Base-by-base conservation (phyloP, 208 protist species). In the Polymyxa betae region DNA sequence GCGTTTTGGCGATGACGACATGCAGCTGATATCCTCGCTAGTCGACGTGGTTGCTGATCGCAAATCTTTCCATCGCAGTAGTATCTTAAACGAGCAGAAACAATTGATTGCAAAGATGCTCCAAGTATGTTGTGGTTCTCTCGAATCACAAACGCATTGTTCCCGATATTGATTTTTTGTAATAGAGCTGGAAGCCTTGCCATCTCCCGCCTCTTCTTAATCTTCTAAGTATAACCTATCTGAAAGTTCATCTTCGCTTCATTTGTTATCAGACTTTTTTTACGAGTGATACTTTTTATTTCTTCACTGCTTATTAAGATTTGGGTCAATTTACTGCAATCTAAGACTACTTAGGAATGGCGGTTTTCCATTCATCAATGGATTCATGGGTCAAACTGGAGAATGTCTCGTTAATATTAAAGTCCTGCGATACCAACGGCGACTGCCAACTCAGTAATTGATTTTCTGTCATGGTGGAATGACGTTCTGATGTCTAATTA, bases 161-260 rank as follows among this genome's bases (percentile, higher is more conserved):
- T 29, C 24, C 49, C 12, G n/a, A n/a, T n/a, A n/a, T n/a, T n/a
- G n/a, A n/a, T n/a, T n/a, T n/a, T n/a, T n/a, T n/a, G 5, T 5
- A 60, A 60, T 60, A 82, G 72, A 35, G 40, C 16, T 82, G 72
- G 72, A 82, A 5, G 5, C 72, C 72, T 5, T 20, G 12, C 10
- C n/a, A 40, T 43, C 72, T 82, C 35, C 16, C n/a, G 5, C 72
- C 72, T 40, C 16, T 82, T 82, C 5, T 82, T n/a, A 82, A 82
- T n/a, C 72, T 82, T 82, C n/a, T 82, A 82, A 35, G 72, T 43
- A 60, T 29, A 60, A 60, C 49, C 12, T n/a, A n/a, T n/a, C n/a
- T n/a, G n/a, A n/a, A n/a, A n/a, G n/a, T n/a, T n/a, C n/a, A n/a
- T n/a, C n/a, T n/a, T n/a, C n/a, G n/a, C n/a, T n/a, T n/a, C n/a